Percentiles rank a stretch among this genome's conserved stretches.
These are phyloP conservation scores for Uncinocarpus reesii DNA, from an alignment of 2,329 filamentous ascomycete genomes.

Conservation along the genomic window DNA sequence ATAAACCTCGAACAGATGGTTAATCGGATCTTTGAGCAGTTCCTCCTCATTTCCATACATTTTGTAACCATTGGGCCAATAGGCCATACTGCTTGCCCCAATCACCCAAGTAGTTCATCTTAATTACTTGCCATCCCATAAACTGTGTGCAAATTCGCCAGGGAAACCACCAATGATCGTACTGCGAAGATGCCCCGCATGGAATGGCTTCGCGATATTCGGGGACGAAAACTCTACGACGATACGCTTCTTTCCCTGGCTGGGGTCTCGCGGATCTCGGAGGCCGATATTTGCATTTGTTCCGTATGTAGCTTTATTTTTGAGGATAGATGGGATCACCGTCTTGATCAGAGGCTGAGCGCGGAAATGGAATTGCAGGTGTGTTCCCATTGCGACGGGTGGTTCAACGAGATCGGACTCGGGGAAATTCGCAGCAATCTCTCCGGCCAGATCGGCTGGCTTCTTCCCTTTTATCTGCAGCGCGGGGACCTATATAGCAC, in stretches of 20 bases:
- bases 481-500: constrained; percentile 28
- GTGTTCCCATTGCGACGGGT: constrained; percentile 47
- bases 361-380: constrained; percentile 58
- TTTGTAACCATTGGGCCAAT: constrained; percentile 52
- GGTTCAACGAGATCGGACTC: constrained; percentile 48
- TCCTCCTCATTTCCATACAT: constrained; percentile 52
- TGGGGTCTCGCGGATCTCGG: constrained; percentile 47
- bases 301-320: constrained; percentile 48
- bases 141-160: constrained; percentile 52
- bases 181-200: constrained; percentile 54
- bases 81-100: constrained; percentile 61
- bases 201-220: constrained; percentile 59
- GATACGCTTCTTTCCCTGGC: constrained; percentile 48
- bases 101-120: constrained; percentile 59
- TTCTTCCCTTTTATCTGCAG: constrained; percentile 48
- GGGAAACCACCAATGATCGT: constrained; percentile 58
- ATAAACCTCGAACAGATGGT: constrained; percentile 56
- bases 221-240: constrained; percentile 58
- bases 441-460: constrained; percentile 46
- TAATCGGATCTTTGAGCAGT: constrained; percentile 51
- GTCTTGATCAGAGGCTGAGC: constrained; percentile 46
- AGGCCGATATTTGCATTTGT: constrained; percentile 50
- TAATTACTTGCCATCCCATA: constrained; percentile 52
- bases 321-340: constrained; percentile 50
- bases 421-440: constrained; percentile 49